These are phyloP conservation scores for Lachancea nothofagi DNA, from an alignment of 805 yeast genomes.

Conservation along the genomic window DNA sequence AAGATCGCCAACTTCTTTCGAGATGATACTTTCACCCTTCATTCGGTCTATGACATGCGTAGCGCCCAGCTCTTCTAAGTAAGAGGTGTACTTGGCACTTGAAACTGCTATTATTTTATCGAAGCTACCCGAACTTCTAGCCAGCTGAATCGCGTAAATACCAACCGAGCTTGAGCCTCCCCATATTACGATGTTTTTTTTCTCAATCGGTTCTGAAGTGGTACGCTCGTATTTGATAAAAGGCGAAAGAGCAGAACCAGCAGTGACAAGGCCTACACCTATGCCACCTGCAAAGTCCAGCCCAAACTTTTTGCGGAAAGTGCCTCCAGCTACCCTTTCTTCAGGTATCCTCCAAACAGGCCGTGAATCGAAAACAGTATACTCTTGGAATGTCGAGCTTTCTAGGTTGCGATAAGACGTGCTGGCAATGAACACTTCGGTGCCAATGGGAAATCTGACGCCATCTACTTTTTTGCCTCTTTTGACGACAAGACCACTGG, in stretches of 20 bases:
- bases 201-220: constrained; percentile 11
- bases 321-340: constrained; percentile 15
- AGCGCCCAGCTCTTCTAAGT: constrained; percentile 40
- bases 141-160: constrained; percentile 39
- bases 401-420: constrained; percentile 44
- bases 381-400: constrained; percentile 45
- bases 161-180: constrained; percentile 48
- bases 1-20: constrained; percentile 17
- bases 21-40: constrained; percentile 21
- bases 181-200: constrained; percentile 36
- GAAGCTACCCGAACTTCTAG: constrained; percentile 35
- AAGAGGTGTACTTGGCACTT: constrained; percentile 35
- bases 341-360: constrained; percentile 41
- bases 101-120: constrained; percentile 41
- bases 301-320: constrained; percentile 7
- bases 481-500: constrained; percentile 38
- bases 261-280: constrained; percentile 46
- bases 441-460: constrained; percentile 27
- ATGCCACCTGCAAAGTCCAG: constrained; percentile 41
- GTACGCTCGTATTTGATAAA: constrained; percentile 10
- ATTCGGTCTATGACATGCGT: constrained; percentile 37
- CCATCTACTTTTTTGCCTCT: constrained; percentile 32
- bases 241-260: constrained; percentile 34
- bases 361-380: constrained; percentile 40
- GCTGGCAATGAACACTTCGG: constrained; percentile 40